Percentiles rank a stretch among this genome's conserved stretches.
Conservation (phyloP, 192 early-diverging fungal genomes). For the Phycomyces nitens region DNA sequence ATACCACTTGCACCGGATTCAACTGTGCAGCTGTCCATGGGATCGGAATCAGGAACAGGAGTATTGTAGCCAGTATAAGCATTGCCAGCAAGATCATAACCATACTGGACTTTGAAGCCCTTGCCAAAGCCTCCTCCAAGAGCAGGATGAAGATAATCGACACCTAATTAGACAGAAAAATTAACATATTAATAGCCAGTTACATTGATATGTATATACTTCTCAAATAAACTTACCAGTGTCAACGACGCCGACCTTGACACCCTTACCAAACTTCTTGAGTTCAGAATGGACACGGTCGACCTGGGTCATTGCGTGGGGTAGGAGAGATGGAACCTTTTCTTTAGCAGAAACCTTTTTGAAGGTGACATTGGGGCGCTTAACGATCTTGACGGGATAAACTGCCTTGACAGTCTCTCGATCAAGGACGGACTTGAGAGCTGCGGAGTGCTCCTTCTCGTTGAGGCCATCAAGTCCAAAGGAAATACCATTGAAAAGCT, state of each 20-base stretch:
- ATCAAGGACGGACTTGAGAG: conserved; percentile 11
- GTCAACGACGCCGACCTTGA: conserved; percentile 68
- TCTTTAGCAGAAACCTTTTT: too few relatives aligned
- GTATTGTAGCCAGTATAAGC: conserved; percentile 30
- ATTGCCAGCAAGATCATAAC: conserved; percentile 63
- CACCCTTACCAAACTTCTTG: conserved; percentile 55
- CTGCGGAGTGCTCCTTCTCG: background rate
- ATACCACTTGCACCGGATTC: conserved; percentile 9
- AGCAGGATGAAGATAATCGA: conserved; percentile 64
- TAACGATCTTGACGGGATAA: conserved; percentile 20
- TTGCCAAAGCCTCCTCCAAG: conserved; percentile 63
- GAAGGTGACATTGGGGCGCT: background rate
- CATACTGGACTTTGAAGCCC: conserved; percentile 56
- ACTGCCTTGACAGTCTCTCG: conserved; percentile 7
- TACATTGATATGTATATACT: background rate
- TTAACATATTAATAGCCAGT: too few relatives aligned
- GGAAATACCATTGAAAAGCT: conserved; percentile 24
- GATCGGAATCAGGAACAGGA: conserved; percentile 37
- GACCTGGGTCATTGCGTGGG: conserved; percentile 56
- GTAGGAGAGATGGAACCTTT: conserved; percentile 5
- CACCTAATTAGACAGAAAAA: conserved; percentile 19
- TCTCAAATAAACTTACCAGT: conserved; percentile 35
- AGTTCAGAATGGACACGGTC: conserved; percentile 47
- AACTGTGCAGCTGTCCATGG: conserved; percentile 49
- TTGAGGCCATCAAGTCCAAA: conserved; percentile 2